Percentiles rank a stretch among this genome's conserved stretches.
These are phyloP conservation scores for Erucastrum elatum DNA, from an alignment of 345 rosid species.

Conservation along the genomic window DNA sequence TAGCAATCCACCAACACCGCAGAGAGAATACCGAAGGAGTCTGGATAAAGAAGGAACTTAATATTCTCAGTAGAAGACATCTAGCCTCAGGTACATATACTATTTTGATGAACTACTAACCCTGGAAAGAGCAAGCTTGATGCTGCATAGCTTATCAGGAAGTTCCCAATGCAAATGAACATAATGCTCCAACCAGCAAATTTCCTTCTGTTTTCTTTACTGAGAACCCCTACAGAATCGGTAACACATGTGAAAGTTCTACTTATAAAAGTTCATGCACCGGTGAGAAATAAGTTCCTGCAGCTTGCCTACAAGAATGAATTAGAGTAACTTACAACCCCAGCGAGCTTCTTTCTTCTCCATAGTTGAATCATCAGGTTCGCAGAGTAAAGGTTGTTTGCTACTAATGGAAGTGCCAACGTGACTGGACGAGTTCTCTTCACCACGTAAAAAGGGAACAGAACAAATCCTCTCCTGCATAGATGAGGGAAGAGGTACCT, in stretches of 20 bases:
- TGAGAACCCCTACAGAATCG: slow-evolving; percentile 48
- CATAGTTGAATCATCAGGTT: slow-evolving; percentile 29
- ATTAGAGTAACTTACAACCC: slow-evolving; percentile 46
- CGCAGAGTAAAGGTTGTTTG: slow-evolving; percentile 50
- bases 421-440: slow-evolving; percentile 21
- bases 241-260: background rate
- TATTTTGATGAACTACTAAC: slow-evolving; percentile 47
- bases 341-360: slow-evolving; percentile 51
- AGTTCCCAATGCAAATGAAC: slow-evolving; percentile 64
- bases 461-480: slow-evolving; percentile 69
- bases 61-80: background rate
- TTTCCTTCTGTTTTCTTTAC: slow-evolving; percentile 62
- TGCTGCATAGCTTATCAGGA: slow-evolving; percentile 67
- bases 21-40: slow-evolving; percentile 49
- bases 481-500: slow-evolving; percentile 61
- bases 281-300: no score
- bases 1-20: slow-evolving; percentile 75
- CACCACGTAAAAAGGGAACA: slow-evolving; percentile 44
- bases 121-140: slow-evolving; percentile 63
- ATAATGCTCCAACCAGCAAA: slow-evolving; percentile 94
- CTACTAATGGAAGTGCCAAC: slow-evolving; percentile 37
- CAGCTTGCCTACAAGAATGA: slow-evolving; percentile 14
- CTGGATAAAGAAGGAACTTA: slow-evolving; percentile 39
- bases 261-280: no score
- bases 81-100: background rate